Evolutionary conservation across 805 yeast genomes (phyloP).

Genomic region (Candida dajiaensis): DNA sequence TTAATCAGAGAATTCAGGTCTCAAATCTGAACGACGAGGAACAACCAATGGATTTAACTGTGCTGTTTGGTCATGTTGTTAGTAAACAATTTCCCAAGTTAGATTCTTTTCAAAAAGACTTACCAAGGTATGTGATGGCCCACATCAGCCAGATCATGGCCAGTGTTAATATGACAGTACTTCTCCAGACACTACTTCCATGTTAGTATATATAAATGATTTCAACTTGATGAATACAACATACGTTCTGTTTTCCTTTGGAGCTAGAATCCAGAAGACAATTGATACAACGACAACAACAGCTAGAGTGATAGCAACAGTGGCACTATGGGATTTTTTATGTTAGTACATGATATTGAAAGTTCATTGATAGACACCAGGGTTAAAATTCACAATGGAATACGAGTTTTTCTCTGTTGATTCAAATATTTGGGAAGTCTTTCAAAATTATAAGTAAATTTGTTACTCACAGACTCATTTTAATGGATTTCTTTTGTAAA

Average conservation of each 20-base stretch:
- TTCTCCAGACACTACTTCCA: slow-evolving; percentile 54
- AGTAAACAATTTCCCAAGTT: neutral
- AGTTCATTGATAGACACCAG: too few species aligned
- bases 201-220: slow-evolving; percentile 2
- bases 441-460: too few species aligned
- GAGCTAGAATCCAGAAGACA: slow-evolving; percentile 82
- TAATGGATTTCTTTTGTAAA: neutral
- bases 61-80: slow-evolving; percentile 21
- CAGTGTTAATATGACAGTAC: slow-evolving; percentile 59
- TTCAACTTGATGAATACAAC: neutral
- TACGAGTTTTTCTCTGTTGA: too few species aligned
- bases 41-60: slow-evolving; percentile 90
- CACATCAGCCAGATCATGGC: slow-evolving; percentile 83
- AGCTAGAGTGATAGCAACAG: slow-evolving; percentile 60
- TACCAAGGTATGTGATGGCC: slow-evolving; percentile 82
- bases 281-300: slow-evolving; percentile 52
- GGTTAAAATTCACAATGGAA: too few species aligned
- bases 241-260: slow-evolving; percentile 68
- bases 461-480: neutral
- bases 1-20: slow-evolving; percentile 51
- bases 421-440: too few species aligned
- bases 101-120: neutral
- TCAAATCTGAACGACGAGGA: slow-evolving; percentile 83
- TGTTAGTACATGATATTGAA: neutral
- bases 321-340: slow-evolving; percentile 11